These are phyloP conservation scores for Scedosporium apiospermum DNA, from an alignment of 2,329 filamentous ascomycete genomes.

Conservation along the genomic window DNA sequence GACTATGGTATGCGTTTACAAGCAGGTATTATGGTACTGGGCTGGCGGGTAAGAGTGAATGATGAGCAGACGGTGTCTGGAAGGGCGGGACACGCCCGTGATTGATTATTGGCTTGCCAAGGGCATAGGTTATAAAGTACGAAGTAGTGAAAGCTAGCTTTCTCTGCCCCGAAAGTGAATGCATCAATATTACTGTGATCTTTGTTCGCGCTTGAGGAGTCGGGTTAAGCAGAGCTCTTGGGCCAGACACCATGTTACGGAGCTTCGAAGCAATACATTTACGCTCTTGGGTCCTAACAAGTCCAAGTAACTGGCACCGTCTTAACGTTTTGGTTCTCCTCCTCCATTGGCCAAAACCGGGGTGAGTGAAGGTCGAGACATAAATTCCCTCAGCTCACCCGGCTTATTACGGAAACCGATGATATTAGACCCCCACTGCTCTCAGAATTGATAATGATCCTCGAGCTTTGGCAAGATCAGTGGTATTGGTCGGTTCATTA, in stretches of 20 bases:
- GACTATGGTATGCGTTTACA: too few relatives aligned
- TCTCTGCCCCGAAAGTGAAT: background rate
- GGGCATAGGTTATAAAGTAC: too few relatives aligned
- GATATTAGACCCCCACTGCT: constrained; percentile 1
- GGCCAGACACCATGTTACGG: background rate
- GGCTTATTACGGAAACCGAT: background rate
- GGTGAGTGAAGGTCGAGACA: background rate
- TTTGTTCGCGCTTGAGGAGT: background rate
- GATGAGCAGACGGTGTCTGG: background rate
- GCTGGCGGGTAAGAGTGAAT: background rate
- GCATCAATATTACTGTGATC: background rate
- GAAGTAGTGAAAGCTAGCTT: too few relatives aligned
- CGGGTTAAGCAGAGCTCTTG: too few relatives aligned
- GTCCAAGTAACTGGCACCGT: background rate
- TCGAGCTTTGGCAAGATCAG: background rate
- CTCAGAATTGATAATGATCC: background rate
- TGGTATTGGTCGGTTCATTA: background rate
- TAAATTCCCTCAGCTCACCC: background rate
- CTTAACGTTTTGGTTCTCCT: background rate
- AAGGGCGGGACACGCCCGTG: background rate
- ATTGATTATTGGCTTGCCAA: background rate
- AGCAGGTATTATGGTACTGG: background rate
- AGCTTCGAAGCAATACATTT: background rate
- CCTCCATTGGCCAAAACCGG: background rate
- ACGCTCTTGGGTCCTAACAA: background rate